A percentile compares a stretch with the other conserved stretches of the same genome.
These are phyloP conservation scores for Setomelanomma holmii DNA, from an alignment of 2,329 filamentous ascomycete genomes.

Conservation along the genomic window DNA sequence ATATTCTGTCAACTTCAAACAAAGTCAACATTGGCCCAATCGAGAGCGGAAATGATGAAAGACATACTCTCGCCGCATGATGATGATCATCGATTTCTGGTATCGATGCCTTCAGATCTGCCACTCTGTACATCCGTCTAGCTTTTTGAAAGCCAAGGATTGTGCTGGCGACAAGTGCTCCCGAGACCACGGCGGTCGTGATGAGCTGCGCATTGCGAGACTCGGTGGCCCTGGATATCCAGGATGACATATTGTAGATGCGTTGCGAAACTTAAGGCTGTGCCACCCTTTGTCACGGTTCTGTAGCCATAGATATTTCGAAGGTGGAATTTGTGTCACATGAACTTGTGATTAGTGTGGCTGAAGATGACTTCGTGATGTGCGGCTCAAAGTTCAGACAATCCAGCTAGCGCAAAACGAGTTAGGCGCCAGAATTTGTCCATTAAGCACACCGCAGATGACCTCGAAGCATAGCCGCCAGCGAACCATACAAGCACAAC, in stretches of 20 bases:
- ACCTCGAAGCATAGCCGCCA: constrained; percentile 29
- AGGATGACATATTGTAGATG: constrained; percentile 52
- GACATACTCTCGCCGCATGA: constrained; percentile 58
- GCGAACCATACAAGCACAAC: constrained; percentile 33
- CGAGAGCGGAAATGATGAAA: too few species aligned
- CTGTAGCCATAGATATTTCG: constrained; percentile 10
- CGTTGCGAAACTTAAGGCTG: constrained; percentile 3
- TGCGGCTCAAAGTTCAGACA: constrained; percentile 13
- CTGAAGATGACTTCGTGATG: constrained; percentile 1
- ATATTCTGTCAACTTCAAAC: constrained; percentile 65
- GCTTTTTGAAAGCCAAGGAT: constrained; percentile 66
- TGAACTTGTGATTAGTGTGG: not conserved
- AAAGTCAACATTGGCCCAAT: constrained; percentile 48
- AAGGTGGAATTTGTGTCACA: not conserved
- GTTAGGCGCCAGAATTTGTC: constrained; percentile 27
- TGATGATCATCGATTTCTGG: constrained; percentile 61
- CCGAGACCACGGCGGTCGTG: constrained; percentile 69
- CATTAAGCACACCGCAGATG: constrained; percentile 1
- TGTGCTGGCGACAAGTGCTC: constrained; percentile 57
- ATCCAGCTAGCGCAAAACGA: constrained; percentile 17
- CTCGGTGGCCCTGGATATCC: constrained; percentile 53
- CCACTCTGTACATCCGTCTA: constrained; percentile 61
- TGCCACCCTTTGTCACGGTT: constrained; percentile 2
- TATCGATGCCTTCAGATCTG: constrained; percentile 68
- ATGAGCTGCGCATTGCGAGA: constrained; percentile 67